These are phyloP conservation scores for Apiospora saccharicola DNA, from an alignment of 2,329 filamentous ascomycete genomes.

Conservation along the genomic window DNA sequence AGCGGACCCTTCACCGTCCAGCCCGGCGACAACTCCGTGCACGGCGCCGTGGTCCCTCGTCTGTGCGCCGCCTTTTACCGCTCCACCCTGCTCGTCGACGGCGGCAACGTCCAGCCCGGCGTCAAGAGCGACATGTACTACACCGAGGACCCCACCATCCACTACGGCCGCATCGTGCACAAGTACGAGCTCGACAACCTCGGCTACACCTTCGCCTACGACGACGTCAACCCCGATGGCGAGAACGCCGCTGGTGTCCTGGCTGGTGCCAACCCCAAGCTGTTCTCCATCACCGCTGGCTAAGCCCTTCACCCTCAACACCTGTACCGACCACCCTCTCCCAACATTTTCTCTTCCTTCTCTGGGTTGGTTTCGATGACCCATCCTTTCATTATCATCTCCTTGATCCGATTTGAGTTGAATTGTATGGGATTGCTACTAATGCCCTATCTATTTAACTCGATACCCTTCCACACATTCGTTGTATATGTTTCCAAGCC, in stretches of 20 bases:
- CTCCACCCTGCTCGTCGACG: slow-evolving; percentile 53
- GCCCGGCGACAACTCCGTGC: slow-evolving; percentile 48
- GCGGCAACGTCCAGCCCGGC: slow-evolving; percentile 56
- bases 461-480: background rate
- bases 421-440: background rate
- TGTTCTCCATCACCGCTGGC: slow-evolving; percentile 55
- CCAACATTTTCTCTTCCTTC: background rate
- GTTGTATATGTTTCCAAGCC: background rate
- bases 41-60: slow-evolving; percentile 53
- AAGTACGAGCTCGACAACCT: slow-evolving; percentile 63
- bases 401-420: background rate
- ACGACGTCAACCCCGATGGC: slow-evolving; percentile 68
- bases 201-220: slow-evolving; percentile 73
- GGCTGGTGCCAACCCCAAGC: slow-evolving; percentile 54
- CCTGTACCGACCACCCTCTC: background rate
- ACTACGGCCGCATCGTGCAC: slow-evolving; percentile 69
- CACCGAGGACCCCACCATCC: slow-evolving; percentile 52
- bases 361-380: background rate
- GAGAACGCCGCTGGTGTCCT: slow-evolving; percentile 63
- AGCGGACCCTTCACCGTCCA: slow-evolving; percentile 53
- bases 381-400: background rate
- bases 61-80: slow-evolving; percentile 60
- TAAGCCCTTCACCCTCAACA: slow-evolving; percentile 25
- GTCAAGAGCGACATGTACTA: slow-evolving; percentile 50
- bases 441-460: background rate